Evolutionary conservation across 2,329 filamentous ascomycete species (phyloP), one percentile per base, ranked within the genome.

Genomic region (Orbilia brochopaga): DNA sequence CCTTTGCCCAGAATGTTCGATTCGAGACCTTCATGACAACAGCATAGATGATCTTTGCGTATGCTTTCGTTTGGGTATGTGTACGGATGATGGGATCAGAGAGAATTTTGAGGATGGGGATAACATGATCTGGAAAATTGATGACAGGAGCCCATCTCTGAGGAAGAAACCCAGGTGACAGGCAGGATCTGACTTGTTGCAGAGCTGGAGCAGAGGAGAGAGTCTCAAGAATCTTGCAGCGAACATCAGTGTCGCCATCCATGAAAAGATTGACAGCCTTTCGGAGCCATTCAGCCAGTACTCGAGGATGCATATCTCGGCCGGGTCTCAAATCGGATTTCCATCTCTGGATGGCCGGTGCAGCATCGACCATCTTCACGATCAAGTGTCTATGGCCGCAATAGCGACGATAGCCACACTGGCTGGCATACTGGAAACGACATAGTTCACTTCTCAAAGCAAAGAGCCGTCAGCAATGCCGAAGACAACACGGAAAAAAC

Each of bases 241-340:
- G 67, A 56, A 65, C 37, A 2, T 51, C 55, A 10, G 61, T 50
- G 19, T 72, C 67, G 5, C 67, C 67, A 30, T 72, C 67, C 11
- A 57, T 40, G 15, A 65, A 65, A 7, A 51, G 42, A 5, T 11
- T 24, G 17, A 54, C 10, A 17, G 54, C 60, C 7, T 56, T 44
- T 15, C 21, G n/a, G 19, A 72, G 40, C 50, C 51, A 61, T 7
- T 48, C 23, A n/a, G 4, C 32, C 24, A 72, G 51, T 3, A 56
- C 35, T 8, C 40, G 40, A 2, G 61, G 60, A 2, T 1, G 44
- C 2, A 56, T 17, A 1, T 42, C 37, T 21, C n/a, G 23, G 1
- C 30, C 4, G 0, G n/a, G 21, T 17, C 23, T 37, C 10, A 32
- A 11, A 11, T 60, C 44, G 2, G 19, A 19, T 19, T 53, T 11